Evolutionary conservation across 768 basidiomycete species (phyloP).

Genomic region (Lentinula raphanica): DNA sequence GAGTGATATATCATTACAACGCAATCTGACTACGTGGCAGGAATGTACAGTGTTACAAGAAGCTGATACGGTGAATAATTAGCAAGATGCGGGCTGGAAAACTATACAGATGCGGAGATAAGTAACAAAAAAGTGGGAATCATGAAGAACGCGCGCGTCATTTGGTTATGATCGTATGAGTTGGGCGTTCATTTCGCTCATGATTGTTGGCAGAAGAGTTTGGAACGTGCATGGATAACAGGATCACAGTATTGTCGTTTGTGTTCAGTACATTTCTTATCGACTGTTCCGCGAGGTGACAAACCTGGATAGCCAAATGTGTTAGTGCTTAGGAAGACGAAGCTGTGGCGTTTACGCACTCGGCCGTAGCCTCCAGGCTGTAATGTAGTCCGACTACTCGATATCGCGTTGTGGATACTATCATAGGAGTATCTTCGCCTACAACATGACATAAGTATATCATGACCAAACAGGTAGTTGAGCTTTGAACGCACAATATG

Average conservation of each 20-base stretch:
- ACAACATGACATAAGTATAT: slow-evolving; percentile 3
- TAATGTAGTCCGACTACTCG: slow-evolving; percentile 59
- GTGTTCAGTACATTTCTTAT: slow-evolving; percentile 65
- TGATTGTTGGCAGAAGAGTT: slow-evolving; percentile 24
- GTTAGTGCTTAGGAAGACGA: background rate
- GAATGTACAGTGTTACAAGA: background rate
- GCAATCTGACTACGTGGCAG: background rate
- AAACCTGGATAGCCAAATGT: slow-evolving; percentile 39
- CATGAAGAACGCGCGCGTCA: slow-evolving; percentile 19
- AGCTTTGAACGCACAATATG: slow-evolving; percentile 49
- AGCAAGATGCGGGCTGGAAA: slow-evolving; percentile 9
- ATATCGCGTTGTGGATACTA: slow-evolving; percentile 75
- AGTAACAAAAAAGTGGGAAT: slow-evolving; percentile 6
- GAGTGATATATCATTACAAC: background rate
- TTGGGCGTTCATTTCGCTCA: slow-evolving; percentile 28
- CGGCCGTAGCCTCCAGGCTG: slow-evolving; percentile 49
- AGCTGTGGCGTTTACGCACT: slow-evolving; percentile 22
- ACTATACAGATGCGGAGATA: slow-evolving; percentile 11
- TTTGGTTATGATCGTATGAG: slow-evolving; percentile 40
- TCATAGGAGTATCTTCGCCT: slow-evolving; percentile 76
- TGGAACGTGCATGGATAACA: slow-evolving; percentile 58
- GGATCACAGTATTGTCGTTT: slow-evolving; percentile 57
- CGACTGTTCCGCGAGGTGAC: slow-evolving; percentile 66
- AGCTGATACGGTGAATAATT: slow-evolving; percentile 4
- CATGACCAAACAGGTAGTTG: background rate